Conservation (phyloP, 345 rosid genomes). For the Brassica incana region DNA sequence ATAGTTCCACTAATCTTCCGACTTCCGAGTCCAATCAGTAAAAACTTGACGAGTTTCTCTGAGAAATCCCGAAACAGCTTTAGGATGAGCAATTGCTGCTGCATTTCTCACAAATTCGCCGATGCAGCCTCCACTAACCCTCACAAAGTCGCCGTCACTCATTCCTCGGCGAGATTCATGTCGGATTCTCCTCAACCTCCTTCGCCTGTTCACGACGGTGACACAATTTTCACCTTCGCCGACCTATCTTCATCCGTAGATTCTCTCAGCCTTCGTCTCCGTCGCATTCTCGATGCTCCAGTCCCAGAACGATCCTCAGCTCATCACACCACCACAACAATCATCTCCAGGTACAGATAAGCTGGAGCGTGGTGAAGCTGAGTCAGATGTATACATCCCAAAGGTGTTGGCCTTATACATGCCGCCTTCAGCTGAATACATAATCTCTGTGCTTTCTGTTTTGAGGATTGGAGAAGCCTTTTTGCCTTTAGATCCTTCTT, state of each 20-base stretch:
- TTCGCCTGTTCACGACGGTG: conserved; percentile 53
- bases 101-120: conserved; percentile 66
- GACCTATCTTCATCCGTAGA: conserved; percentile 54
- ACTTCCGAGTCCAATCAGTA: too few relatives aligned
- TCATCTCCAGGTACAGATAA: conserved; percentile 42
- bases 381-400: conserved; percentile 42
- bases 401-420: conserved; percentile 66
- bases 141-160: conserved; percentile 57
- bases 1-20: too few relatives aligned
- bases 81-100: conserved; percentile 54
- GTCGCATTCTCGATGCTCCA: conserved; percentile 44
- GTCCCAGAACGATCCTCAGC: conserved; percentile 44
- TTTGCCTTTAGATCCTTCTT: conserved; percentile 80
- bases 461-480: conserved; percentile 84
- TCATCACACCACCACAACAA: conserved; percentile 38
- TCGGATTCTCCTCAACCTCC: conserved; percentile 34
- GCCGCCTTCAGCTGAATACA: conserved; percentile 82
- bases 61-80: not conserved
- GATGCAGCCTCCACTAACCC: conserved; percentile 53
- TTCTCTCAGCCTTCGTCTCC: conserved; percentile 57
- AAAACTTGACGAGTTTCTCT: not conserved
- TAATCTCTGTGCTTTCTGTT: conserved; percentile 73
- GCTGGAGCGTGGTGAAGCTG: not conserved
- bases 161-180: conserved; percentile 37
- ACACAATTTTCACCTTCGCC: conserved; percentile 60